Conservation (phyloP, 495 filamentous ascomycete species). For the Xylaria cubensis region DNA sequence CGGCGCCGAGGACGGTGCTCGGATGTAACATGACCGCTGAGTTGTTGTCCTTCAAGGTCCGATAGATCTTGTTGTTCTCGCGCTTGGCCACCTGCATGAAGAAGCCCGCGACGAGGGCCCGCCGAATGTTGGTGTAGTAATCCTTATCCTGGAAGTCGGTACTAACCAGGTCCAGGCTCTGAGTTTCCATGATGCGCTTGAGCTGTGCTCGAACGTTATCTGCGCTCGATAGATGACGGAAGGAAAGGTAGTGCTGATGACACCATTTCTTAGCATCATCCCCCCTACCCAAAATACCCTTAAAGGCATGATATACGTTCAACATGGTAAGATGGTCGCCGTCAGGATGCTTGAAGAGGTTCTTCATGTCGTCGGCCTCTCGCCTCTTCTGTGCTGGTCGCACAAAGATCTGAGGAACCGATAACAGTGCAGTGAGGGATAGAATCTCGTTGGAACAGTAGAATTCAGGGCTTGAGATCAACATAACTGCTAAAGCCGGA, state of each 20-base stretch:
- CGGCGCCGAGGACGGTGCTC: slow-evolving; percentile 80
- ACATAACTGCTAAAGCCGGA: slow-evolving; percentile 94
- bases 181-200: slow-evolving; percentile 93
- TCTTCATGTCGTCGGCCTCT: slow-evolving; percentile 98
- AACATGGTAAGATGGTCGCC: slow-evolving; percentile 96
- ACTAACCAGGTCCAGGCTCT: slow-evolving; percentile 81
- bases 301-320: slow-evolving; percentile 99
- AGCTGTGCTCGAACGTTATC: slow-evolving; percentile 93
- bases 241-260: slow-evolving; percentile 95
- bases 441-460: slow-evolving; percentile 99
- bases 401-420: slow-evolving; percentile 93
- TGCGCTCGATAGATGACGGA: slow-evolving; percentile 85
- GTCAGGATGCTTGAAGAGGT: slow-evolving; percentile 87
- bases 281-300: slow-evolving; percentile 69
- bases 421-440: slow-evolving; percentile 91
- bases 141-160: slow-evolving; percentile 94
- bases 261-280: slow-evolving; percentile 87
- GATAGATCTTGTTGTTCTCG: slow-evolving; percentile 83
- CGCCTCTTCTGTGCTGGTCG: slow-evolving; percentile 83
- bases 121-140: slow-evolving; percentile 96
- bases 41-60: slow-evolving; percentile 92
- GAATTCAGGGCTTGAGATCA: slow-evolving; percentile 96
- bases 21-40: slow-evolving; percentile 86
- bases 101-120: slow-evolving; percentile 92
- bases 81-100: slow-evolving; percentile 99